Base-by-base conservation (phyloP, 2,329 filamentous ascomycete genomes). In the Trichoderma endophyticum region DNA sequence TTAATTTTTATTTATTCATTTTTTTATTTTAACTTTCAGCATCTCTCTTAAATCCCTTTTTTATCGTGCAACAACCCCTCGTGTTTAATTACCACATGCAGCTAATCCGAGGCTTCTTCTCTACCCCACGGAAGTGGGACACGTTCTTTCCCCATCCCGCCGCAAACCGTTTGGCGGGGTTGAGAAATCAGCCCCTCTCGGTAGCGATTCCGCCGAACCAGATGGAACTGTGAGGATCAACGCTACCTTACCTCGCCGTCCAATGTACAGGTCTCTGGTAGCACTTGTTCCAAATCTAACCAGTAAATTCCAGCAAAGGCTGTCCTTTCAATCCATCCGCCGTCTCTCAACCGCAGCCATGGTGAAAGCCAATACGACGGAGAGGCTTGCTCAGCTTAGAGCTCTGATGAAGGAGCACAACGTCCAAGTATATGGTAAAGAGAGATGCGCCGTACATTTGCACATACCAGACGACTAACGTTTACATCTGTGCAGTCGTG, bases 371-470 rank as follows among this genome's bases (percentile, higher is more conserved):
- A 86, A 96, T 82, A 98, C 95, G 43, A 90, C 90, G 70, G 86
- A 89, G 74, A 92, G 93, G 78, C 89, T 99, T 75, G 83, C 89
- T 75, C 88, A 89, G 82, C 87, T 99, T 78, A 89, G 96, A 79
- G 86, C 91, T 80, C 86, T 97, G 80, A 99, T 99, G 96, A 91
- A 89, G 83, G 88, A 95, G 82, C 88, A 92, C 79, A 91, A 93
- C 75, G 87, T 99, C 75, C 94, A 98, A 82, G 87, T 98, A 73
- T 99, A 99, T 85, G 92, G 95, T 98, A 90, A 81, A 85, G 80
- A 85, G 80, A 85, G 80, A 71, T 15, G 34, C 34, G 54, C 18
- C 36, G 36, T n/a, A 11, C 54, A 28, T n/a, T 36, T 36, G 14
- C 9, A 24, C 61, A 39, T 62, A 24, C 24, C 75, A 34, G 75